Evolutionary conservation across 164 flowering plant genomes (phyloP), one percentile per base, ranked within the genome.

Genomic region (Buxus sempervirens): DNA sequence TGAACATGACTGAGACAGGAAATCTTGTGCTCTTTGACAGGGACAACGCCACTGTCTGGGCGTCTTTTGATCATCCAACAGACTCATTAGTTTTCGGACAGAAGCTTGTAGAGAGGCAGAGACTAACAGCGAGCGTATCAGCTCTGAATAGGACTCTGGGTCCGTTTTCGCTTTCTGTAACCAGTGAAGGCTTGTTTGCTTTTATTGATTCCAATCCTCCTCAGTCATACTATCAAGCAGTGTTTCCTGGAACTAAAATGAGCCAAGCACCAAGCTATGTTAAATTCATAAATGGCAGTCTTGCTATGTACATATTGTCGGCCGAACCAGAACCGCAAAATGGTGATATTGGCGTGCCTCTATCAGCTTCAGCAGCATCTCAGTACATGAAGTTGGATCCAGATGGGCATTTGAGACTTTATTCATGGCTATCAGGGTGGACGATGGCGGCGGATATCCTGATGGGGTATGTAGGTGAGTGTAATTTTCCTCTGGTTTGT

Each of bases 41-140:
- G 13, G 62, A 48, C 27, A 63, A 59, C 6, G 13, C 26, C 1
- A 23, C 62, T 7, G 63, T 78, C 13, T 74, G 81, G 81, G 75
- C 74, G 67, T 71, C 81, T 15, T 75, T 78, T 57, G 76, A 75
- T 62, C 74, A 75, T 45, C 81, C 78, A 8, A 75, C 81, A 13
- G 73, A 78, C 19, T 18, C 59, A 1, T 51, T 78, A 23, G 60
- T 78, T 54, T 65, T 65, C 7, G 81, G 72, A 26, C 81, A 78
- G 54, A 72, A 16, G 2, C 58, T 72, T 53, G 27, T 54, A 8
- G 21, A 22, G 0, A 73, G 69, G 53, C 58, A 72, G 38, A 63
- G 65, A 32, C 56, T 77, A 4, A 70, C 28, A 6, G 63, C 79
- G 0, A 73, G 68, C 26, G 63, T 62, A 27, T 66, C 79, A 54